phyloP scores from a whole-genome alignment of 2,329 filamentous ascomycete species.

The Colletotrichum neosansevieriae region DNA sequence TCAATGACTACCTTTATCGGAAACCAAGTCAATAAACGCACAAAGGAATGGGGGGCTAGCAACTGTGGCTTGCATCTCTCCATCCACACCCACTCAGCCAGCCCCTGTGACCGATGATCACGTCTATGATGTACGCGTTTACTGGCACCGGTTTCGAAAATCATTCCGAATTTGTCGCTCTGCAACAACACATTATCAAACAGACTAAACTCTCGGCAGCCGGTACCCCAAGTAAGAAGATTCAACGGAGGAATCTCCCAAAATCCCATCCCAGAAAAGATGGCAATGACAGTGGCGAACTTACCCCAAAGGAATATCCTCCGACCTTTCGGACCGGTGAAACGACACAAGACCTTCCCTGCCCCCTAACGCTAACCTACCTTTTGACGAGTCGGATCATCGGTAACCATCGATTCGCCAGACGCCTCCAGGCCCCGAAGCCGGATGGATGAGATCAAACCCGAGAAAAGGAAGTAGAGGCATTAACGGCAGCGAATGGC shows the following conservation, averaged over 20 bases:
- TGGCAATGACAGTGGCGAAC: slow-evolving; percentile 8
- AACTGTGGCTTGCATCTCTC: not conserved
- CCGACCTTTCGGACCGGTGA: slow-evolving; percentile 14
- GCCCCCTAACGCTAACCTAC: not conserved
- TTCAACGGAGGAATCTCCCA: not conserved
- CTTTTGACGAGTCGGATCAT: not conserved
- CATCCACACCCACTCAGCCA: not conserved
- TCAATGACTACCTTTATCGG: not conserved
- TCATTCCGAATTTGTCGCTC: no score
- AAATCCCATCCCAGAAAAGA: slow-evolving; percentile 14
- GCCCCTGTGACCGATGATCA: no score
- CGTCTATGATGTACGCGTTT: no score
- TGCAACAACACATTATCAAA: not conserved
- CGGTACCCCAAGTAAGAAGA: not conserved
- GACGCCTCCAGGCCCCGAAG: not conserved
- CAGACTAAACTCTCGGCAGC: not conserved
- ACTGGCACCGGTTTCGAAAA: no score
- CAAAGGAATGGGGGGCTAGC: no score
- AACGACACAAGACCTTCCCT: slow-evolving; percentile 16
- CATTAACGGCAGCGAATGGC: slow-evolving; percentile 1
- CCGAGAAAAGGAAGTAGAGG: slow-evolving; percentile 1
- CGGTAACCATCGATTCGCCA: slow-evolving; percentile 3
- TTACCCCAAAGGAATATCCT: not conserved
- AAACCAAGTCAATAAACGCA: not conserved
- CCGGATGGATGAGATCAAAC: not conserved